Base-by-base conservation (phyloP, 2,329 filamentous ascomycete genomes). In the Magnaporthales sp. region DNA sequence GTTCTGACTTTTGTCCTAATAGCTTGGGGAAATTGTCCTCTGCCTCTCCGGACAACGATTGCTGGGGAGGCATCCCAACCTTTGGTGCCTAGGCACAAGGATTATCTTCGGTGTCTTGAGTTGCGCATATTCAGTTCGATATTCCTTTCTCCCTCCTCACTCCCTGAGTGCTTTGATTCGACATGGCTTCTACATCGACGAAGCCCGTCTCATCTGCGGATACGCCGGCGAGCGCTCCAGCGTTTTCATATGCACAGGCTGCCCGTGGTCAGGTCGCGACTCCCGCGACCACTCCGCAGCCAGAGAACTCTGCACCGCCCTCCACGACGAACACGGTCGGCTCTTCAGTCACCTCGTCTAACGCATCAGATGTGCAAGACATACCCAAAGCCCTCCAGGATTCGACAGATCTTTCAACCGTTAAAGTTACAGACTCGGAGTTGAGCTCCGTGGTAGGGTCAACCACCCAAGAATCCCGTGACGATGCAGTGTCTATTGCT, bases 201-300 rank as follows among this genome's bases (percentile, higher is more conserved):
- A 66, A 66, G 56, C n/a, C 56, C n/a, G 56, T 56, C 22, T 26
- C 51, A 22, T 66, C 65, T 62, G 32, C 66, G 58, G 66, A 65
- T 67, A 73, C 72, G 64, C 87, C 86, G 85, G 84, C 84, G 70
- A 77, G 78, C 67, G 73, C 85, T 69, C 82, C 86, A 69, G 82
- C 86, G 38, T 97, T 97, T 77, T 97, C 94, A 68, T 98, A 98
- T 79, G 94, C 94, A 73, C 93, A 97, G 84, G 94, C 94, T 75
- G 94, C 94, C 68, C 95, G 95, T 78, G 92, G 93, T 74, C 86
- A 90, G 73, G 80, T 85, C 67, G 56, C 38, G 13, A 75, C 80
- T 66, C 73, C 79, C 67, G 74, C 80, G 65, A 76, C 81, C 64
- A 77, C 80, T 70, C 69, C 68, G 68, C 73, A 70, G 68, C 71